Evolutionary conservation across 1,139 yeast species (phyloP).

Genomic region (Saccharomyces hybrid): DNA sequence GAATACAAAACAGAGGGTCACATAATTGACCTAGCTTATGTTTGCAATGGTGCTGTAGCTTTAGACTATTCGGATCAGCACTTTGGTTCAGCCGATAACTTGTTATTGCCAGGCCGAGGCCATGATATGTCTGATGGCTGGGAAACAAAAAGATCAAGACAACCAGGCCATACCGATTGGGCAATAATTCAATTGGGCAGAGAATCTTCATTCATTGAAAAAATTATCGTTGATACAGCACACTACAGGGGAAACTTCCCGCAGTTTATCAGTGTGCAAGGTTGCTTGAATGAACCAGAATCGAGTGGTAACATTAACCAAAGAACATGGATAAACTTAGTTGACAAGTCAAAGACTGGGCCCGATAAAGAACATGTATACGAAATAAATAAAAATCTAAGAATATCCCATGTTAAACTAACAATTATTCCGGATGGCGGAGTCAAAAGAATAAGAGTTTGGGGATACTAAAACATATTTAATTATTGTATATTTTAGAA

Average conservation of each 20-base stretch:
- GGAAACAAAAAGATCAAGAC: slow-evolving; percentile 91
- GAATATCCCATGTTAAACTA: slow-evolving; percentile 60
- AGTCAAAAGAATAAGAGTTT: slow-evolving; percentile 77
- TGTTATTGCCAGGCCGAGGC: slow-evolving; percentile 88
- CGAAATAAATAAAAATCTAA: slow-evolving; percentile 22
- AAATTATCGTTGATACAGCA: slow-evolving; percentile 78
- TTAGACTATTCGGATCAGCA: slow-evolving; percentile 81
- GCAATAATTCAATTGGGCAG: slow-evolving; percentile 73
- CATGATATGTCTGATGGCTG: slow-evolving; percentile 96
- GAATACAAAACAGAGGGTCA: slow-evolving; percentile 22
- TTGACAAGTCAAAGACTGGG: slow-evolving; percentile 59
- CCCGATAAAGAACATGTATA: slow-evolving; percentile 74
- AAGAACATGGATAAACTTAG: slow-evolving; percentile 52
- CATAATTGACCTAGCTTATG: slow-evolving; percentile 66
- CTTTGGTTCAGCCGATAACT: slow-evolving; percentile 83
- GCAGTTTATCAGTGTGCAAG: slow-evolving; percentile 61
- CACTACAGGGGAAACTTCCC: slow-evolving; percentile 93
- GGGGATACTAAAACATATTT: slow-evolving; percentile 38
- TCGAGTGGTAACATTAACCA: slow-evolving; percentile 30
- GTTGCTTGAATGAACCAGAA: slow-evolving; percentile 36
- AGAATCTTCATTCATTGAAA: slow-evolving; percentile 41
- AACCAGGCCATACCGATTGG: slow-evolving; percentile 84
- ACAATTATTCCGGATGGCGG: slow-evolving; percentile 95
- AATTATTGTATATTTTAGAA: neutral
- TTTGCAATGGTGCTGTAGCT: slow-evolving; percentile 82